Base-by-base conservation (phyloP, 2,329 filamentous ascomycete genomes). In the Penicillium corylophilum region DNA sequence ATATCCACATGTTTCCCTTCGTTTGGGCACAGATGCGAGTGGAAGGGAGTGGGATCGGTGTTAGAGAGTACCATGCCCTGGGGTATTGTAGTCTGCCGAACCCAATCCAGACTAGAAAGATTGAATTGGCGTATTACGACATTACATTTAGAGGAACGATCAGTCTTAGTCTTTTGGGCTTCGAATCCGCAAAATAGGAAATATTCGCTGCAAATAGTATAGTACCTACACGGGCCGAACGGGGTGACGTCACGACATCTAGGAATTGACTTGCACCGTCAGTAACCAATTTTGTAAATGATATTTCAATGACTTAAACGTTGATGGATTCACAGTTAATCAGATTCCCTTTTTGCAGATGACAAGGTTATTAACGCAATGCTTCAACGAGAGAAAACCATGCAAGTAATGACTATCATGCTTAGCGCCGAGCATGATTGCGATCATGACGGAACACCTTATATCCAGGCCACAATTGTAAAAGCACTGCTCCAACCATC, bases 381-480 rank as follows among this genome's bases (percentile, higher is more conserved):
- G 29, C 13, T 35, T 16, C 31, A 35, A 16, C 18, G 15, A 39
- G 6, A 18, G 2, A 5, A 12, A 23, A 23, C 13, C 18, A 23
- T 10, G 18, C 22, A 39, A 13, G 5, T 10, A 12, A 13, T 5
- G 18, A 20, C 18, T 6, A 22, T 23, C 2, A 39, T 39, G n/a
- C 18, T 16, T 35, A 45, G 20, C 42, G 43, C 3, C 28, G 45
- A 15, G 50, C 42, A 35, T 52, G 31, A 24, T 46, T 47, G 8
- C 57, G 53, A 56, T 67, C 64, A 50, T 60, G 56, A 22, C 47
- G 43, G 5, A 66, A 4, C 2, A 67, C 61, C 24, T 54, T 59
- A n/a, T 61, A 24, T 24, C 55, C 56, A 15, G 66, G 66, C 64
- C 65, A 69, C 12, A 54, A 4, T 42, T 69, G 66, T 39, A 69